Conservation (phyloP, 2,329 filamentous ascomycete genomes). For the Aspergillus aculeatinus region DNA sequence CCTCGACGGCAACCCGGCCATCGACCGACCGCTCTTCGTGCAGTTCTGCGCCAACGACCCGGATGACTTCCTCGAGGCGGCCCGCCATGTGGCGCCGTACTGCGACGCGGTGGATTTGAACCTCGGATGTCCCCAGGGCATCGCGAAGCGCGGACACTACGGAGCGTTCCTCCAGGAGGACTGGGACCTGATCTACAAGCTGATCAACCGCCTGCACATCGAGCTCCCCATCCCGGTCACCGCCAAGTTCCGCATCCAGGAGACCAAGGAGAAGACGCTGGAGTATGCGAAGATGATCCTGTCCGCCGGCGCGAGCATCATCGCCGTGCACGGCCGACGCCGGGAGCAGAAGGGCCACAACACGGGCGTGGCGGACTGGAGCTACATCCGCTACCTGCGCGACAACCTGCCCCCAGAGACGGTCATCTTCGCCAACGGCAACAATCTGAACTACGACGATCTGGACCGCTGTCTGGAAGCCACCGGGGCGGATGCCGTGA, state of each 20-base stretch:
- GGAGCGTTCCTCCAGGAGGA: slow-evolving; percentile 95
- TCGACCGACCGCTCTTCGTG: slow-evolving; percentile 88
- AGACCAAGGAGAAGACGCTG: slow-evolving; percentile 81
- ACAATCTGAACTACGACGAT: slow-evolving; percentile 79
- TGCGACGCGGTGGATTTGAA: slow-evolving; percentile 97
- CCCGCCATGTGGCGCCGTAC: slow-evolving; percentile 73
- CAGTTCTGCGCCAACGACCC: slow-evolving; percentile 75
- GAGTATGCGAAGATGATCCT: slow-evolving; percentile 87
- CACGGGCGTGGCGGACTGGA: slow-evolving; percentile 91
- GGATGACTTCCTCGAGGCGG: slow-evolving; percentile 59
- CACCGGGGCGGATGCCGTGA: slow-evolving; percentile 87
- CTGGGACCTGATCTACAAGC: slow-evolving; percentile 73
- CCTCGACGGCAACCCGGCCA: slow-evolving; percentile 80
- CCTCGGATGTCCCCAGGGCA: slow-evolving; percentile 92
- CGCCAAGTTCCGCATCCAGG: slow-evolving; percentile 88
- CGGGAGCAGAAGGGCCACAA: slow-evolving; percentile 95
- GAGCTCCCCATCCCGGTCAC: slow-evolving; percentile 82
- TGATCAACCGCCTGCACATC: slow-evolving; percentile 80
- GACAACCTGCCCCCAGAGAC: slow-evolving; percentile 82
- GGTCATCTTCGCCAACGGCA: slow-evolving; percentile 95
- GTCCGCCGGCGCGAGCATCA: slow-evolving; percentile 82
- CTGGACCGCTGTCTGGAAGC: slow-evolving; percentile 73
- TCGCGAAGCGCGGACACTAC: slow-evolving; percentile 86
- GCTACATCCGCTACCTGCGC: slow-evolving; percentile 75
- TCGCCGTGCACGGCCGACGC: slow-evolving; percentile 86